A percentile compares a stretch with the other conserved stretches of the same genome.
phyloP scores from a whole-genome alignment of 2,329 filamentous ascomycete species.

The Cladosporium austrohemisphaericum region DNA sequence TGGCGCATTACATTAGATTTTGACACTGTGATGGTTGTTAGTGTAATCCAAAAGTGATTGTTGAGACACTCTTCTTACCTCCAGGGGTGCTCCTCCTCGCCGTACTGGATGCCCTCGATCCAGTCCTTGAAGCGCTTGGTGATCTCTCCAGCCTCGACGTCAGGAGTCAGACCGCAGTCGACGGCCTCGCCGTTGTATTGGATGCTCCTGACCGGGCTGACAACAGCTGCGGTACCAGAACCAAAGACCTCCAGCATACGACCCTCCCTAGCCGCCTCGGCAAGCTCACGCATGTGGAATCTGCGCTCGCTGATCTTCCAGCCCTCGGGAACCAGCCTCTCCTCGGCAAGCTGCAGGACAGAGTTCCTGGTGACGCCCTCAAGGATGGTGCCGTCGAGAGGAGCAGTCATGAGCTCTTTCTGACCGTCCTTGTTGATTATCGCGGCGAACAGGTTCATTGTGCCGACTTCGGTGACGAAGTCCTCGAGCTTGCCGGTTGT shows the following conservation, averaged over 20 bases:
- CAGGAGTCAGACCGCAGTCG: slow-evolving; percentile 66
- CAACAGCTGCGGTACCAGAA: slow-evolving; percentile 87
- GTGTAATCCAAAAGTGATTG: background rate
- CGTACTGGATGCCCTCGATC: slow-evolving; percentile 95
- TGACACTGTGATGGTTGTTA: slow-evolving; percentile 8
- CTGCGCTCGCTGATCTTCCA: slow-evolving; percentile 88
- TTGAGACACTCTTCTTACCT: slow-evolving; percentile 43
- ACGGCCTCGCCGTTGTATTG: slow-evolving; percentile 80
- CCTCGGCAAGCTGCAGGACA: slow-evolving; percentile 77
- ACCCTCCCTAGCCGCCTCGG: slow-evolving; percentile 77
- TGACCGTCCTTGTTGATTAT: slow-evolving; percentile 83
- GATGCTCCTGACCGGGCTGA: slow-evolving; percentile 84
- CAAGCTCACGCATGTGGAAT: slow-evolving; percentile 83
- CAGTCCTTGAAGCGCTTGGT: slow-evolving; percentile 87
- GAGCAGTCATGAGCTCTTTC: slow-evolving; percentile 91
- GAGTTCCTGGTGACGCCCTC: slow-evolving; percentile 93
- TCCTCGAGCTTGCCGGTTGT: slow-evolving; percentile 58
- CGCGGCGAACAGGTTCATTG: slow-evolving; percentile 96
- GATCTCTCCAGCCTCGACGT: slow-evolving; percentile 83
- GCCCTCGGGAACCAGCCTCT: slow-evolving; percentile 77
- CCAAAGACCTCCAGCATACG: slow-evolving; percentile 91
- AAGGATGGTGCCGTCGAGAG: slow-evolving; percentile 92
- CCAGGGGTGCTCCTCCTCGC: slow-evolving; percentile 88
- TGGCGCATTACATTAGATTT: slow-evolving; percentile 3
- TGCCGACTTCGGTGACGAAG: slow-evolving; percentile 94